Evolutionary conservation across 495 filamentous ascomycete genomes (phyloP).

Genomic region (Chaetomium tenue): DNA sequence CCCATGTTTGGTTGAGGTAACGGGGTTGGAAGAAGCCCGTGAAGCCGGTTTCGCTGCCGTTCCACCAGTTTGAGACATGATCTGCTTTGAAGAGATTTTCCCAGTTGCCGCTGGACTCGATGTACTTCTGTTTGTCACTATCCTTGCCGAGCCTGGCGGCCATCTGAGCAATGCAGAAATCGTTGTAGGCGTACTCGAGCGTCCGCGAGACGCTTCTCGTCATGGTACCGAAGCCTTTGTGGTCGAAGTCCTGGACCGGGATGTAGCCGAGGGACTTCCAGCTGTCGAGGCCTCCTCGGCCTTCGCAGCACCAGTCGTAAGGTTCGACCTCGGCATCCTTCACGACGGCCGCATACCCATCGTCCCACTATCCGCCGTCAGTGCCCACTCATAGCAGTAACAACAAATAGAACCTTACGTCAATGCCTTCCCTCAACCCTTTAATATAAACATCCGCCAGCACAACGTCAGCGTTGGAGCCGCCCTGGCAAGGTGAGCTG

Average conservation of each 20-base stretch:
- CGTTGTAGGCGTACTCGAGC: conserved; percentile 75
- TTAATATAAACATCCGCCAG: conserved; percentile 71
- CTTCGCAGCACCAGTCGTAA: conserved; percentile 66
- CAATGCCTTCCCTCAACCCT: conserved; percentile 58
- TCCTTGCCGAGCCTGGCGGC: conserved; percentile 54
- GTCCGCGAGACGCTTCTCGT: conserved; percentile 71
- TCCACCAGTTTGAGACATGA: conserved; percentile 57
- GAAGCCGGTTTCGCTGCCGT: conserved; percentile 60
- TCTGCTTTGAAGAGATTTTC: conserved; percentile 63
- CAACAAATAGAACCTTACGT: conserved; percentile 40
- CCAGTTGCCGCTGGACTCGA: conserved; percentile 63
- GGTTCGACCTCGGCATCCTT: conserved; percentile 76
- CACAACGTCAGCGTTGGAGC: conserved; percentile 76
- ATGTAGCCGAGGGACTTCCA: conserved; percentile 71
- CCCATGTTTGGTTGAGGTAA: conserved; percentile 65
- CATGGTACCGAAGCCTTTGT: conserved; percentile 64
- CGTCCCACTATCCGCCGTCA: conserved; percentile 50
- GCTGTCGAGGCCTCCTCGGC: conserved; percentile 63
- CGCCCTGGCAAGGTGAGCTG: conserved; percentile 46
- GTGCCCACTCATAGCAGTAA: neutral
- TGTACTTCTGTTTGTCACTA: conserved; percentile 60
- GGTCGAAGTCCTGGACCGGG: conserved; percentile 66
- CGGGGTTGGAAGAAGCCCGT: conserved; percentile 68
- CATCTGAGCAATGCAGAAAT: conserved; percentile 69
- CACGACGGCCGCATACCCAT: conserved; percentile 69